phyloP scores from a whole-genome alignment of 192 early-diverging fungal genomes.

The Pecoramyces ruminantium region DNA sequence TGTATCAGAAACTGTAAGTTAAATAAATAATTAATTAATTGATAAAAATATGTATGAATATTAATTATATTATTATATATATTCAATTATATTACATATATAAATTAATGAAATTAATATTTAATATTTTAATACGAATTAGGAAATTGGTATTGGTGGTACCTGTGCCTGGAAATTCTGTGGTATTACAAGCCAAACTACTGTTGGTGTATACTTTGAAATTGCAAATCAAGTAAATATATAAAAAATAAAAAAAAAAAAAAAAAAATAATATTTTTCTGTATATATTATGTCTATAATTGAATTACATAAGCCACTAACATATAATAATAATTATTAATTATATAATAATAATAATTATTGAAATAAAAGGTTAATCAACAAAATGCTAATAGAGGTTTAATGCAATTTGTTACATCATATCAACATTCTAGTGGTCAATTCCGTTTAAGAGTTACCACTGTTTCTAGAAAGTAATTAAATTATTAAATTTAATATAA shows the following conservation, averaged over 20 bases:
- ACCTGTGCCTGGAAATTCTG: slow-evolving; percentile 95
- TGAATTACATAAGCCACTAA: slow-evolving; percentile 10
- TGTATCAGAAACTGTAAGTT: slow-evolving; percentile 73
- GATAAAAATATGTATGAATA: not conserved
- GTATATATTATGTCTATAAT: not conserved
- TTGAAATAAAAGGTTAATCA: not conserved
- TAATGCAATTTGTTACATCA: slow-evolving; percentile 89
- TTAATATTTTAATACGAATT: too few species aligned
- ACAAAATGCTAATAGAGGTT: slow-evolving; percentile 24
- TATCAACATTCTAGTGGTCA: slow-evolving; percentile 90
- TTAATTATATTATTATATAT: not conserved
- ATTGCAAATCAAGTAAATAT: slow-evolving; percentile 60
- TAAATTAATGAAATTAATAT: not conserved
- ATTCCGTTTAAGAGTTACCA: slow-evolving; percentile 83
- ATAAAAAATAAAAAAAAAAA: too few species aligned
- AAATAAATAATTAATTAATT: not conserved
- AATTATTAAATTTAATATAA: not conserved
- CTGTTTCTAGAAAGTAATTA: slow-evolving; percentile 70
- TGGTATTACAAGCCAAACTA: slow-evolving; percentile 66
- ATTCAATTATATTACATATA: not conserved
- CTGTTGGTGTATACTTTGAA: slow-evolving; percentile 88
- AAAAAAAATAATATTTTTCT: too few species aligned
- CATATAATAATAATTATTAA: not conserved
- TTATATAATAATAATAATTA: too few species aligned
- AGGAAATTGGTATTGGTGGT: slow-evolving; percentile 91